Evolutionary conservation across 345 rosid species (phyloP).

Genomic region (Conringia planisiliqua): DNA sequence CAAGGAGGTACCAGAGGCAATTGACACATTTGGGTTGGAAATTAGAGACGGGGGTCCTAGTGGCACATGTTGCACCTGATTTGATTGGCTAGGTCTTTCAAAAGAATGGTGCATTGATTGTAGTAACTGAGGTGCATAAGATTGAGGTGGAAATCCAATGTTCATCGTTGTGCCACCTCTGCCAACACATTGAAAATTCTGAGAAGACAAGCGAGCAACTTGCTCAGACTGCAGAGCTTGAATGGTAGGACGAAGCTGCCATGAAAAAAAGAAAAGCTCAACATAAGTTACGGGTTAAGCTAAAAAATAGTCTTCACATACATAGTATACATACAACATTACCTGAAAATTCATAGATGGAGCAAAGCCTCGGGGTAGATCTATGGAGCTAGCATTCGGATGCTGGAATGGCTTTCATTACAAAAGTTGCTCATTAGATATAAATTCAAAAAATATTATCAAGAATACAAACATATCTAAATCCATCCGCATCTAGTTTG

Average conservation of each 20-base stretch:
- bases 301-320: conserved; percentile 19
- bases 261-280: conserved; percentile 20
- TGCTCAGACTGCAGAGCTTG: conserved; percentile 66
- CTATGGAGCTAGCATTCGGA: conserved; percentile 53
- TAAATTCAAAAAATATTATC: neutral
- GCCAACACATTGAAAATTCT: conserved; percentile 64
- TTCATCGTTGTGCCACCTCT: conserved; percentile 56
- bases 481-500: neutral
- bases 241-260: conserved; percentile 65
- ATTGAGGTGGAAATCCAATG: conserved; percentile 65
- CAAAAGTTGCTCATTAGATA: neutral
- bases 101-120: conserved; percentile 61
- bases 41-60: conserved; percentile 47
- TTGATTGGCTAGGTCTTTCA: conserved; percentile 58
- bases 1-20: conserved; percentile 47
- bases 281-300: conserved; percentile 1
- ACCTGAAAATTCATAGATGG: conserved; percentile 74
- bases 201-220: conserved; percentile 57
- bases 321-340: conserved; percentile 34
- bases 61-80: conserved; percentile 51
- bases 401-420: conserved; percentile 55
- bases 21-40: conserved; percentile 48
- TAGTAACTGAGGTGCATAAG: conserved; percentile 60
- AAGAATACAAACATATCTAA: conserved; percentile 8
- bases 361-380: conserved; percentile 58